Evolutionary conservation across 768 basidiomycete species (phyloP).

Genomic region (Baorangia bicolor): DNA sequence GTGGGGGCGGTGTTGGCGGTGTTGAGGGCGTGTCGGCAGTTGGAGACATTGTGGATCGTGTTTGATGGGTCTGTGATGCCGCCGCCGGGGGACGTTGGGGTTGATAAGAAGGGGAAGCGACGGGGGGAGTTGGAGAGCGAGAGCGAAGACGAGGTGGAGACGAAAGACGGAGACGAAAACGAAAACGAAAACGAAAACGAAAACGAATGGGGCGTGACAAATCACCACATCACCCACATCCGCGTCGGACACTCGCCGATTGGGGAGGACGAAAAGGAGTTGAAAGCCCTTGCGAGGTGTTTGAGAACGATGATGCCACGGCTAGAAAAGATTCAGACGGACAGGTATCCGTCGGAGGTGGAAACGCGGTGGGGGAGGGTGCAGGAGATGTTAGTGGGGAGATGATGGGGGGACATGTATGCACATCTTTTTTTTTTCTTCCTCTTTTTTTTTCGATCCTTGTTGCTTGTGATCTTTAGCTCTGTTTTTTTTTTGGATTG

Average conservation of each 20-base stretch:
- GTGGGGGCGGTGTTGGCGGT: slow-evolving; percentile 20
- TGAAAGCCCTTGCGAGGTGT: slow-evolving; percentile 14
- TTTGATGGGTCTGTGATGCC: slow-evolving; percentile 20
- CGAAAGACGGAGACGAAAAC: neutral
- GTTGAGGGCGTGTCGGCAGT: slow-evolving; percentile 15
- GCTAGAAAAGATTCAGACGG: slow-evolving; percentile 18
- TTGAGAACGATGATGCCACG: slow-evolving; percentile 23
- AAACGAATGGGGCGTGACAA: slow-evolving; percentile 20
- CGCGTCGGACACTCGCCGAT: slow-evolving; percentile 26
- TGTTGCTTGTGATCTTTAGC: too few relatives aligned
- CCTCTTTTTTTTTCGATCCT: neutral
- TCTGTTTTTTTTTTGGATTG: too few relatives aligned
- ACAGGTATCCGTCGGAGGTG: slow-evolving; percentile 12
- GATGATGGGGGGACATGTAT: neutral
- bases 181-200: slow-evolving; percentile 3
- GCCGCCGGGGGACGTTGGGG: neutral
- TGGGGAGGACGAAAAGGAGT: slow-evolving; percentile 7
- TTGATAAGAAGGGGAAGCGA: neutral
- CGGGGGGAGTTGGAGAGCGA: neutral
- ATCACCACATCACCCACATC: slow-evolving; percentile 15
- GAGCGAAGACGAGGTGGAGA: neutral
- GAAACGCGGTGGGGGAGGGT: slow-evolving; percentile 15
- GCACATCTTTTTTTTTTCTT: neutral
- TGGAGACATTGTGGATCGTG: slow-evolving; percentile 20
- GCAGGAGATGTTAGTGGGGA: slow-evolving; percentile 6